These are phyloP conservation scores for Alternaria incomplexa DNA, from an alignment of 2,329 filamentous ascomycete species.

Conservation along the genomic window DNA sequence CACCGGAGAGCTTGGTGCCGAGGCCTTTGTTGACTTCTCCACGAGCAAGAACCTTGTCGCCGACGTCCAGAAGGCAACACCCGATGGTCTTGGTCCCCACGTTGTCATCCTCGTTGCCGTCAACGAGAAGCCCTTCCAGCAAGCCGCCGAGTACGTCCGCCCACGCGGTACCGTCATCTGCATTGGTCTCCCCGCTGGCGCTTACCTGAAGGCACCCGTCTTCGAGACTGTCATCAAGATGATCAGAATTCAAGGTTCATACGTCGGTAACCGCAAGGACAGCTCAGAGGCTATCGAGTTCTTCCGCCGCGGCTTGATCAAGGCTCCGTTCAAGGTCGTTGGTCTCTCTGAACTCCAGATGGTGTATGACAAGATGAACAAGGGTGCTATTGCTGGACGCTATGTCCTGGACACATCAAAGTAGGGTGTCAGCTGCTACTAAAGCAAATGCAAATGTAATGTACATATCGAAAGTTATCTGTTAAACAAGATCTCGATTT, in stretches of 20 bases:
- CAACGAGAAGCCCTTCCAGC: slow-evolving; percentile 91
- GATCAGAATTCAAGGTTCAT: slow-evolving; percentile 85
- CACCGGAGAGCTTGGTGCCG: slow-evolving; percentile 70
- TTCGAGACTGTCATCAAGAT: slow-evolving; percentile 89
- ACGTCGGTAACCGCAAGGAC: slow-evolving; percentile 92
- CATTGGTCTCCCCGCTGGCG: slow-evolving; percentile 81
- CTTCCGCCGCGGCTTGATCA: slow-evolving; percentile 81
- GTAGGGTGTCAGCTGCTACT: slow-evolving; percentile 17
- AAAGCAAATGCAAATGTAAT: not conserved
- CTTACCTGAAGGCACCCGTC: slow-evolving; percentile 81
- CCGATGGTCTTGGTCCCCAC: slow-evolving; percentile 82
- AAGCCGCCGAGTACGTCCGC: slow-evolving; percentile 87
- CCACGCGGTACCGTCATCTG: slow-evolving; percentile 82
- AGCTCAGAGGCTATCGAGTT: slow-evolving; percentile 90
- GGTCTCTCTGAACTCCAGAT: slow-evolving; percentile 79
- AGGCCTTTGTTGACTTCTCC: slow-evolving; percentile 79
- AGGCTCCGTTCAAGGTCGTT: slow-evolving; percentile 83
- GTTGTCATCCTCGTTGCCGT: slow-evolving; percentile 87
- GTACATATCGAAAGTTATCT: slow-evolving; percentile 11
- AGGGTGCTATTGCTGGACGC: slow-evolving; percentile 75
- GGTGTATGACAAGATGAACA: slow-evolving; percentile 75
- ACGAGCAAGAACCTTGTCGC: slow-evolving; percentile 77
- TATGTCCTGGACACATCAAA: slow-evolving; percentile 75
- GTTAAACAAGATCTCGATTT: not conserved
- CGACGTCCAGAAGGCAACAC: slow-evolving; percentile 81